Evolutionary conservation across 805 yeast species (phyloP), one percentile per base, ranked within the genome.

Genomic region (Spathaspora passalidarum): DNA sequence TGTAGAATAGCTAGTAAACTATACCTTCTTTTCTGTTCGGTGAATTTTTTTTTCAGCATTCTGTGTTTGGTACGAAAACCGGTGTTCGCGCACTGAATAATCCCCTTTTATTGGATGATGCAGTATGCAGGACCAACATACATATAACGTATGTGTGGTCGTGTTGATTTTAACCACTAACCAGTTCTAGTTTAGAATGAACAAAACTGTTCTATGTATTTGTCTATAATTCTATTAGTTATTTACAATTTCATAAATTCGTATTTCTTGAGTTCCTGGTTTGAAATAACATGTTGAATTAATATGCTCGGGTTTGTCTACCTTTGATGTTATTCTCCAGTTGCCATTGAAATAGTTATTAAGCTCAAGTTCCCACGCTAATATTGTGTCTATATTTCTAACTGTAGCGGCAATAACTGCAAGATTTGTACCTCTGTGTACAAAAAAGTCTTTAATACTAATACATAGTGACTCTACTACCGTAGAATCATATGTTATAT

Each of bases 401-500:
- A 85, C 73, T 0, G 97, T 87, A 4, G 95, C 92, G 1, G 95
- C 83, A 13, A 91, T 74, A 5, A 78, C 45, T 2, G 75, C 78
- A 53, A 56, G 11, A 19, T 49, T 52, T 17, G 69, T 52, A 4
- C 63, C 61, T 19, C 56, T 52, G 5, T 36, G 54, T 32, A 4
- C 54, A 40, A 72, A 61, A 44, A 73, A 64, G 34, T 66, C 70
- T n/a, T 57, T 50, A 2, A 86, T 57, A 9, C 83, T 76, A 4
- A 57, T 49, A n/a, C 80, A 73, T 35, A 91, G 69, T 19, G 65
- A 65, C 0, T 82, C 81, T 17, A 88, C 72, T 2, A 81, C 71
- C 3, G 76, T 66, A 2, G 80, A 60, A 56, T 91, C 97, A 62
- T 87, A 91, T 0, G 96, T 88, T 11, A 91, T 88, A 62, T 91